Conservation (phyloP, 1,284 basidiomycete genomes). For the Cryptococcus wingfieldii region DNA sequence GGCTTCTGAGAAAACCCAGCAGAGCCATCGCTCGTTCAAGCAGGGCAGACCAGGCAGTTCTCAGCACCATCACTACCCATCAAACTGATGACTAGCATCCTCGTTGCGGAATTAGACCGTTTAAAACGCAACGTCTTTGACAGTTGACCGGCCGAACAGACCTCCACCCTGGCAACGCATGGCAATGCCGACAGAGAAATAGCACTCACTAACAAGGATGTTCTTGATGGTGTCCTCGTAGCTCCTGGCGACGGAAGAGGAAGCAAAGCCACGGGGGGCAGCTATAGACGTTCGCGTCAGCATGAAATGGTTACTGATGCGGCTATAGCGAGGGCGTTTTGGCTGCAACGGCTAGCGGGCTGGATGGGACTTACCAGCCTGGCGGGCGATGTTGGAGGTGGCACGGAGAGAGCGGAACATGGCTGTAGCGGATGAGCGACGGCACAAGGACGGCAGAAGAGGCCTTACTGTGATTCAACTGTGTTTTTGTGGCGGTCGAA, state of each 20-base stretch:
- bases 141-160: too few relatives aligned
- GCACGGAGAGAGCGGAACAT: conserved; percentile 26
- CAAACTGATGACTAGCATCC: too few relatives aligned
- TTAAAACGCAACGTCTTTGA: too few relatives aligned
- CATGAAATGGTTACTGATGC: background rate
- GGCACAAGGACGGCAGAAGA: background rate
- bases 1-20: too few relatives aligned
- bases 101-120: too few relatives aligned
- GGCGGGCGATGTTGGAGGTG: conserved; percentile 25
- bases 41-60: too few relatives aligned
- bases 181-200: background rate
- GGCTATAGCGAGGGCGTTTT: background rate
- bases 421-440: background rate
- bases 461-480: too few relatives aligned
- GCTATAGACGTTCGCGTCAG: background rate
- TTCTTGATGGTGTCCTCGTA: conserved; percentile 91
- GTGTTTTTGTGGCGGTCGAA: background rate
- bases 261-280: conserved; percentile 59
- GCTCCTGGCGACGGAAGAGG: conserved; percentile 60
- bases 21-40: background rate
- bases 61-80: too few relatives aligned
- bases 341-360: background rate
- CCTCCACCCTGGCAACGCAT: too few relatives aligned
- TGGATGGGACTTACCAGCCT: conserved; percentile 16
- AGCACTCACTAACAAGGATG: conserved; percentile 64